Percentiles rank a stretch among this genome's conserved stretches.
phyloP scores from a whole-genome alignment of 768 basidiomycete species.

The Kwoniella heveanensis region DNA sequence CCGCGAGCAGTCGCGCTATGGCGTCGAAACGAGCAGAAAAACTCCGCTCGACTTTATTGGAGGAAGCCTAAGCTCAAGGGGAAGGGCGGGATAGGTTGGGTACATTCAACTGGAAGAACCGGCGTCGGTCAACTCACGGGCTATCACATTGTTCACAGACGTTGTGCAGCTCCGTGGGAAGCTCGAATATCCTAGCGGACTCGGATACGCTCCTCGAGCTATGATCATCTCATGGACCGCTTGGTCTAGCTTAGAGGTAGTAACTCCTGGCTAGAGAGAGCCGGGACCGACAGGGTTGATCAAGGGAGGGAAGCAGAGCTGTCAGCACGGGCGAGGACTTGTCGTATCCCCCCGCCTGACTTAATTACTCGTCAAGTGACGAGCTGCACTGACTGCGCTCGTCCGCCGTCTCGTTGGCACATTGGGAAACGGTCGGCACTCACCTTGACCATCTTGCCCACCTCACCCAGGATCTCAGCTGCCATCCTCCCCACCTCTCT shows the following conservation, averaged over 20 bases:
- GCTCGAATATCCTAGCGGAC: constrained; percentile 73
- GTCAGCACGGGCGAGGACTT: no score
- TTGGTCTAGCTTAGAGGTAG: constrained; percentile 74
- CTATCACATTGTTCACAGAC: constrained; percentile 83
- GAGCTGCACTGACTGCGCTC: no score
- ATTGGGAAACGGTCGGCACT: no score
- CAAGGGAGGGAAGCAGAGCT: no score
- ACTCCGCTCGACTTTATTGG: no score
- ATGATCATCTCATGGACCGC: constrained; percentile 73
- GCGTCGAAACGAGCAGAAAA: no score
- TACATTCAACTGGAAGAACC: no score
- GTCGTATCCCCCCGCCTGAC: no score
- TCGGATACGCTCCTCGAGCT: constrained; percentile 75
- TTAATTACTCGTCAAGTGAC: no score
- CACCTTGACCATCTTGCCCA: constrained; percentile 62
- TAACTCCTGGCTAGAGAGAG: constrained; percentile 56
- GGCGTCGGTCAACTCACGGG: constrained; percentile 57
- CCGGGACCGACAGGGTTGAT: neutral
- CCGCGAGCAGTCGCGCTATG: no score
- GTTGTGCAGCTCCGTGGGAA: constrained; percentile 81
- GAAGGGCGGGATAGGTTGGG: no score
- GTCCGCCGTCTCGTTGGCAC: no score
- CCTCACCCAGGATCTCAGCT: constrained; percentile 63
- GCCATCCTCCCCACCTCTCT: constrained; percentile 65
- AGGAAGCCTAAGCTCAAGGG: neutral